phyloP scores from a whole-genome alignment of 1,284 basidiomycete genomes.

The Marasmius fiardii region DNA sequence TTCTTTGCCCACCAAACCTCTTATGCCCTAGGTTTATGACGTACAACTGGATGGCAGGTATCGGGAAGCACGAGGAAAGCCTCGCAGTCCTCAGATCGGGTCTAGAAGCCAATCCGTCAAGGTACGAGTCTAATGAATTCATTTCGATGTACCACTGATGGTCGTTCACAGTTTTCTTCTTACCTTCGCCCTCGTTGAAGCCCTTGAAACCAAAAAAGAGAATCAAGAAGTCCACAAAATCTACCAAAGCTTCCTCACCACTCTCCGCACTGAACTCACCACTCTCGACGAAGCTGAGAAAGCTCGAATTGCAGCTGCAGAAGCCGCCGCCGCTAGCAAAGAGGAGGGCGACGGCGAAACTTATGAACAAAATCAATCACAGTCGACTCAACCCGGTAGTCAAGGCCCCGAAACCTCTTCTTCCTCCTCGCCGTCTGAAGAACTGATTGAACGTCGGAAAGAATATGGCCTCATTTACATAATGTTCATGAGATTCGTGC shows the following conservation, averaged over 20 bases:
- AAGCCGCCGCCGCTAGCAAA: not conserved
- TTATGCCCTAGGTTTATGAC: constrained; percentile 93
- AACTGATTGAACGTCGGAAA: constrained; percentile 55
- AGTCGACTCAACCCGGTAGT: constrained; percentile 22
- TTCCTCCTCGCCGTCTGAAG: constrained; percentile 34
- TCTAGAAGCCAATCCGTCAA: constrained; percentile 84
- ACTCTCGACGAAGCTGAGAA: constrained; percentile 36
- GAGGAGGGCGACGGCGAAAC: constrained; percentile 9
- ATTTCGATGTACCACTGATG: constrained; percentile 3
- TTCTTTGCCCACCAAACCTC: not conserved
- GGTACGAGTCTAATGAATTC: constrained; percentile 37
- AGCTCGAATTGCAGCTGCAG: not conserved
- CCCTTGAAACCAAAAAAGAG: constrained; percentile 70
- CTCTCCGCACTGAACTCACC: constrained; percentile 61
- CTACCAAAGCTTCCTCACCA: constrained; percentile 71
- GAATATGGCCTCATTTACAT: constrained; percentile 72
- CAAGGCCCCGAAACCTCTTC: constrained; percentile 41
- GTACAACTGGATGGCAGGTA: constrained; percentile 72
- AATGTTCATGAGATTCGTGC: constrained; percentile 92
- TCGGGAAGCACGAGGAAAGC: constrained; percentile 84
- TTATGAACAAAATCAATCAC: not conserved
- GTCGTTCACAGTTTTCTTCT: constrained; percentile 73
- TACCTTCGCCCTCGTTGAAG: constrained; percentile 87
- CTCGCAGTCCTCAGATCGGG: constrained; percentile 80
- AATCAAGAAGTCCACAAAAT: constrained; percentile 63